Base-by-base conservation (phyloP, 106 monocot genomes). In the Cymbidium sinense region DNA sequence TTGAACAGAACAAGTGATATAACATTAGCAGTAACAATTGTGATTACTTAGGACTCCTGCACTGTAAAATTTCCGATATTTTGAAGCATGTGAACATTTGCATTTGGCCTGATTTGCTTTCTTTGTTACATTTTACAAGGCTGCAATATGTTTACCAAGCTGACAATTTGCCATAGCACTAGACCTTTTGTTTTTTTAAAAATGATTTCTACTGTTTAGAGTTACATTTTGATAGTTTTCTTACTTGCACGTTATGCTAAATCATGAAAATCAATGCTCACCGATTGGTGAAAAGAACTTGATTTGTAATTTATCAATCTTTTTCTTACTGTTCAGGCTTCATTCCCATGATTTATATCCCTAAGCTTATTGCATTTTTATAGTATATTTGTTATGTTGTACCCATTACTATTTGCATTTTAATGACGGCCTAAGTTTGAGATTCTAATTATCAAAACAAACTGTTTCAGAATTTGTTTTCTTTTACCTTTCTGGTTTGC, bases 401-500 rank as follows among this genome's bases (percentile, higher is more conserved):
- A 67, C 67, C 52, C 31, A 67, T 33, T 67, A 11, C 67, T 33
- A 33, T 17, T 7, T 67, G 9, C 33, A 67, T 67, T 33, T 67
- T 31, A 31, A 17, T 67, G 31, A 33, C 2, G 7, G 47, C 47
- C 47, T 47, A 13, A 9, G 41, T 41, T 41, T 41, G 41, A 41
- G 41, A 6, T 7, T 41, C 18, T 54, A 54, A 54, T 65, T 65
- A 65, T 28, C 1, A 34, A 34, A 17, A 70, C 34, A 35, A 36
- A 35, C 71, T 71, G 29, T 36, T 71, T 34, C 39, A 71, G n/a
- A 23, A 4, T 37, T 75, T 37, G 20, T 75, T 41, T 71, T 54
- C 20, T 72, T 76, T 43, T 23, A 70, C 34, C 41, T 50, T 81
- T 52, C 29, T 77, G 21, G 19, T 51, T 81, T 83, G 25, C 86